A percentile compares a stretch with the other conserved stretches of the same genome.
phyloP scores from a whole-genome alignment of 306 rosid species.

The Rubus idaeus region DNA sequence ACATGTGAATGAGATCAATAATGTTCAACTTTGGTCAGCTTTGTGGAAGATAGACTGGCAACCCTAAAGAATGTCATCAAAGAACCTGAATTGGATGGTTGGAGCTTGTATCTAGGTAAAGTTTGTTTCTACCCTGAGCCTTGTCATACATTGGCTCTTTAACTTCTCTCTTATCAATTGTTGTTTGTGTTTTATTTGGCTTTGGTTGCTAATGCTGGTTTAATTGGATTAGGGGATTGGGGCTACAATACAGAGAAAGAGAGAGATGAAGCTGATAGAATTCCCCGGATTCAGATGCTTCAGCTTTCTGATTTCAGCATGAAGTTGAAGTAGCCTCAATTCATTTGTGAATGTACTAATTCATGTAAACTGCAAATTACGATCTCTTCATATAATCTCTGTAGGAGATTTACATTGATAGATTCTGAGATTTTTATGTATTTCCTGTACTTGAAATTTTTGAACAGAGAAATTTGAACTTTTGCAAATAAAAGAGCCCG shows the following conservation, averaged over 20 bases:
- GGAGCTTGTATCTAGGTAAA: slow-evolving; percentile 85
- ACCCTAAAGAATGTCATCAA: slow-evolving; percentile 81
- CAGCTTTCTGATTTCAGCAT: slow-evolving; percentile 62
- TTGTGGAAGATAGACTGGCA: slow-evolving; percentile 84
- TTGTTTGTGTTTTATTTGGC: not conserved
- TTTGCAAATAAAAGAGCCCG: slow-evolving; percentile 12
- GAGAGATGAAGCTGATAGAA: slow-evolving; percentile 75
- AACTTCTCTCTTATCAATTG: not conserved
- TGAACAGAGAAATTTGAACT: not conserved
- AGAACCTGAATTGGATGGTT: slow-evolving; percentile 76
- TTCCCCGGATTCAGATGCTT: slow-evolving; percentile 62
- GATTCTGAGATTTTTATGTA: slow-evolving; percentile 1
- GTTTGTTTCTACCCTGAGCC: not conserved
- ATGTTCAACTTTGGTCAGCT: slow-evolving; percentile 45
- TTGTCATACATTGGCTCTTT: not conserved
- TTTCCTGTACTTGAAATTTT: slow-evolving; percentile 9
- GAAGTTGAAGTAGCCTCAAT: slow-evolving; percentile 54
- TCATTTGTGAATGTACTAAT: slow-evolving; percentile 6
- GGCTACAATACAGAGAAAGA: slow-evolving; percentile 87
- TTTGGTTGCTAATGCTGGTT: slow-evolving; percentile 20
- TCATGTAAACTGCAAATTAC: not conserved
- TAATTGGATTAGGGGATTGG: slow-evolving; percentile 57
- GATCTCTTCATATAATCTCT: not conserved
- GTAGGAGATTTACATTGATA: not conserved
- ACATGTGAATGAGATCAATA: slow-evolving; percentile 20